phyloP scores from a whole-genome alignment of 2,329 filamentous ascomycete genomes.

The Davidsoniella australis region DNA sequence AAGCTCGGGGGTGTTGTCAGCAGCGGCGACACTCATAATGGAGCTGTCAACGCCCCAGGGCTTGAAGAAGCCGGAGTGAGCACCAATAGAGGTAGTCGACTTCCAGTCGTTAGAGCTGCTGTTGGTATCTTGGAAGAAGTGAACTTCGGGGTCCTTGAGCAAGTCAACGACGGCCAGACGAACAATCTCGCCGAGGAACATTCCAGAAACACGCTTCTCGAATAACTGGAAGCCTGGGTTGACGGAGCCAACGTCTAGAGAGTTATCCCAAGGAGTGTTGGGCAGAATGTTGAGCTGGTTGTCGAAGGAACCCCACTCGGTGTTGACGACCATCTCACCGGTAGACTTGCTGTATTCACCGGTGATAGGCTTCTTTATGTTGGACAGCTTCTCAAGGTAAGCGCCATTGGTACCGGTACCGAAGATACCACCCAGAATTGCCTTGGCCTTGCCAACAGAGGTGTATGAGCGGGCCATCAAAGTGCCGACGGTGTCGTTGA shows the following conservation, averaged over 20 bases:
- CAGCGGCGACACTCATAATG: conserved; percentile 73
- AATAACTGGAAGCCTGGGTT: conserved; percentile 98
- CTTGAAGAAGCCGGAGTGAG: conserved; percentile 50
- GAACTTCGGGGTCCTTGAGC: conserved; percentile 45
- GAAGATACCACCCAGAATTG: conserved; percentile 90
- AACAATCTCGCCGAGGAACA: conserved; percentile 93
- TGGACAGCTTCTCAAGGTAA: conserved; percentile 80
- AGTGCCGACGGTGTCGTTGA: conserved; percentile 95
- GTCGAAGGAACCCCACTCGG: conserved; percentile 97
- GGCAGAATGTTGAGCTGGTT: conserved; percentile 81
- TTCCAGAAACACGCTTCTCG: conserved; percentile 93
- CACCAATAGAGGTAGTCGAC: conserved; percentile 52
- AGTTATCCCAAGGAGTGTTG: conserved; percentile 64
- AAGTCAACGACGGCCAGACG: conserved; percentile 60
- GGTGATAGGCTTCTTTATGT: conserved; percentile 60
- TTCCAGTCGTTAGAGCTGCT: conserved; percentile 51
- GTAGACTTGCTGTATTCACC: conserved; percentile 63
- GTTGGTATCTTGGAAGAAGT: conserved; percentile 62
- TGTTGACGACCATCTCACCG: conserved; percentile 94
- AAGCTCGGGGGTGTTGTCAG: conserved; percentile 57
- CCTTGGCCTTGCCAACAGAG: conserved; percentile 69
- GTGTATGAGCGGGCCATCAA: conserved; percentile 96
- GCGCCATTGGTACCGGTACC: conserved; percentile 95
- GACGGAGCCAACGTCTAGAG: conserved; percentile 61
- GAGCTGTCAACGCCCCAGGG: conserved; percentile 85